Evolutionary conservation across 2,329 filamentous ascomycete genomes (phyloP).

Genomic region (Lecanicillium sp.): DNA sequence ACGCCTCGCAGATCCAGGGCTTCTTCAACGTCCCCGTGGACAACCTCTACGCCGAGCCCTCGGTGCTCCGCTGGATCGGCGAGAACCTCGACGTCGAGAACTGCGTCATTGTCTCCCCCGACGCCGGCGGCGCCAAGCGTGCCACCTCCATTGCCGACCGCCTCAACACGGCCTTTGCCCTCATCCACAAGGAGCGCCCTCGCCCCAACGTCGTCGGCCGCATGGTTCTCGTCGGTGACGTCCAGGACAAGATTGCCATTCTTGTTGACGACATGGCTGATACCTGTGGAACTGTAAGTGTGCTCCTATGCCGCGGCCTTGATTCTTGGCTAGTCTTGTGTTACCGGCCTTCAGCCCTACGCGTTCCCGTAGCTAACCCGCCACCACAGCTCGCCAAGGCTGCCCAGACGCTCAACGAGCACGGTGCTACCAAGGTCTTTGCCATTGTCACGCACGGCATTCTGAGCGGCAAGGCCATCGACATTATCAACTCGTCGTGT

Average conservation of each 20-base stretch:
- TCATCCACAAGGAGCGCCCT: conserved; percentile 94
- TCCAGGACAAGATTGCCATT: conserved; percentile 84
- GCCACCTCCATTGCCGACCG: conserved; percentile 91
- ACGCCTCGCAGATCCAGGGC: conserved; percentile 88
- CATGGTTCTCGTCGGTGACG: conserved; percentile 92
- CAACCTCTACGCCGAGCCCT: conserved; percentile 89
- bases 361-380: conserved; percentile 8
- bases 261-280: conserved; percentile 98
- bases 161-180: conserved; percentile 80
- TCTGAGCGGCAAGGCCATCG: conserved; percentile 78
- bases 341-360: too few relatives aligned
- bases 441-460: conserved; percentile 96
- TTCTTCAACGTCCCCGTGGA: conserved; percentile 80
- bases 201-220: conserved; percentile 79
- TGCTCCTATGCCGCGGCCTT: not conserved
- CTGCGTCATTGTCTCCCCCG: conserved; percentile 89
- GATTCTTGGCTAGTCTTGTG: too few relatives aligned
- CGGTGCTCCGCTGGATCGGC: conserved; percentile 82
- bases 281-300: conserved; percentile 68
- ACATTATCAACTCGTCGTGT: conserved; percentile 73
- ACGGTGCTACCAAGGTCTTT: conserved; percentile 81
- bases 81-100: conserved; percentile 76
- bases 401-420: conserved; percentile 77
- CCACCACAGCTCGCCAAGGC: conserved; percentile 57
- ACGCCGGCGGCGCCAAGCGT: conserved; percentile 90